These are phyloP conservation scores for Ocimum tenuiflorum DNA, from an alignment of 257 asterid genomes.

Conservation along the genomic window DNA sequence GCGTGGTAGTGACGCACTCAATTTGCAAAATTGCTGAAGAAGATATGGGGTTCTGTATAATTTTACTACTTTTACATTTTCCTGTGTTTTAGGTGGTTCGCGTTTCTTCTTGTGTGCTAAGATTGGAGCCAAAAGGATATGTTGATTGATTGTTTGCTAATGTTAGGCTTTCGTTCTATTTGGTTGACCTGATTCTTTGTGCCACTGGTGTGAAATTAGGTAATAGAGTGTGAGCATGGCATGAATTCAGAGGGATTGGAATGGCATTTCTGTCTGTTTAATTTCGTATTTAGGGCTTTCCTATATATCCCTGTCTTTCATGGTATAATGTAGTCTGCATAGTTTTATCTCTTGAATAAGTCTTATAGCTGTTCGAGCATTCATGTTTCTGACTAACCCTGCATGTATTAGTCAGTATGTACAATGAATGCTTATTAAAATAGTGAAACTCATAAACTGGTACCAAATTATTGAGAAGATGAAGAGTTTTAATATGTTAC, in stretches of 20 bases:
- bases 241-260: conserved; percentile 1
- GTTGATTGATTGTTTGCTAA: background rate
- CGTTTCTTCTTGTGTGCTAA: conserved; percentile 6
- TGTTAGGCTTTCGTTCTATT: background rate
- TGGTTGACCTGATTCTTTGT: background rate
- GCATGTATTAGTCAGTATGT: background rate
- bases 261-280: background rate
- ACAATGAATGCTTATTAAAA: background rate
- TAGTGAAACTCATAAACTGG: background rate
- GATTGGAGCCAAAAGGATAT: background rate
- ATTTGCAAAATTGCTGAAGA: background rate
- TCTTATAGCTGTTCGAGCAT: background rate
- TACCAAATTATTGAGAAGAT: conserved; percentile 3
- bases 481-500: background rate
- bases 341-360: background rate
- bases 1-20: background rate
- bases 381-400: background rate
- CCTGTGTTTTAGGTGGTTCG: conserved; percentile 7
- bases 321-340: background rate
- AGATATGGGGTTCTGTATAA: background rate
- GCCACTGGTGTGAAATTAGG: background rate
- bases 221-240: background rate
- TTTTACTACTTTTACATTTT: background rate
- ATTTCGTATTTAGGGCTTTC: conserved; percentile 7
- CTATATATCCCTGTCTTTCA: background rate